Evolutionary conservation across 495 filamentous ascomycete species (phyloP).

Genomic region (Podospora fimiseda): DNA sequence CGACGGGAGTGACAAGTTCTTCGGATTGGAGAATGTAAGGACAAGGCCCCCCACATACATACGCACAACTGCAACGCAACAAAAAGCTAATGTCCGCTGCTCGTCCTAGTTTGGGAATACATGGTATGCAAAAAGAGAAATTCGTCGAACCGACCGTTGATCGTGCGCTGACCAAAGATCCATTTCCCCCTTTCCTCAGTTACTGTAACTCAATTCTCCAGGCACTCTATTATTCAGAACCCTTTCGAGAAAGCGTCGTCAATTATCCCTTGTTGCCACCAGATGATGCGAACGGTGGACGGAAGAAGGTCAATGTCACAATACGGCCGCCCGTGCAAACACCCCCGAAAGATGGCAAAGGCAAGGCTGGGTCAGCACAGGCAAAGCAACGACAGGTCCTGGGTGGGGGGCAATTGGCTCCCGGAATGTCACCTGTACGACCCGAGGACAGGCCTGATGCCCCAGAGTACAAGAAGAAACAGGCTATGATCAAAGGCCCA

Average conservation of each 20-base stretch:
- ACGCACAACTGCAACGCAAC: conserved; percentile 2
- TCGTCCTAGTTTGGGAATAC: conserved; percentile 84
- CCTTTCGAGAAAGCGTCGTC: conserved; percentile 91
- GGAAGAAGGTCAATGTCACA: conserved; percentile 42
- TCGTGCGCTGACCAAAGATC: conserved; percentile 22
- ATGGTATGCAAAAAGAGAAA: conserved; percentile 54
- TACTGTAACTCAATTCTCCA: conserved; percentile 98
- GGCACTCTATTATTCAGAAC: conserved; percentile 90
- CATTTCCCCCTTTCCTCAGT: conserved; percentile 37
- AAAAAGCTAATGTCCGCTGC: conserved; percentile 14
- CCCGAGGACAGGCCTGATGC: conserved; percentile 73
- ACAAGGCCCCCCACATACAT: conserved; percentile 5
- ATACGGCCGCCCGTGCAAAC: conserved; percentile 39
- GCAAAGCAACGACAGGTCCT: conserved; percentile 39
- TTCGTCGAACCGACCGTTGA: neutral
- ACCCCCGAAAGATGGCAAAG: conserved; percentile 36
- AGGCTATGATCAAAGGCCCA: conserved; percentile 79
- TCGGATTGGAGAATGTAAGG: conserved; percentile 94
- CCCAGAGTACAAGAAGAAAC: conserved; percentile 94
- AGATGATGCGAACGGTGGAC: conserved; percentile 38
- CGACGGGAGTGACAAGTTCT: conserved; percentile 97
- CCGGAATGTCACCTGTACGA: conserved; percentile 32
- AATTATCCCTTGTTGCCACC: conserved; percentile 68
- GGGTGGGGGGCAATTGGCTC: conserved; percentile 32
- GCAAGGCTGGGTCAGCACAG: conserved; percentile 32